These are phyloP conservation scores for Leonotis leonurus DNA, from an alignment of 257 asterid genomes.

Conservation along the genomic window DNA sequence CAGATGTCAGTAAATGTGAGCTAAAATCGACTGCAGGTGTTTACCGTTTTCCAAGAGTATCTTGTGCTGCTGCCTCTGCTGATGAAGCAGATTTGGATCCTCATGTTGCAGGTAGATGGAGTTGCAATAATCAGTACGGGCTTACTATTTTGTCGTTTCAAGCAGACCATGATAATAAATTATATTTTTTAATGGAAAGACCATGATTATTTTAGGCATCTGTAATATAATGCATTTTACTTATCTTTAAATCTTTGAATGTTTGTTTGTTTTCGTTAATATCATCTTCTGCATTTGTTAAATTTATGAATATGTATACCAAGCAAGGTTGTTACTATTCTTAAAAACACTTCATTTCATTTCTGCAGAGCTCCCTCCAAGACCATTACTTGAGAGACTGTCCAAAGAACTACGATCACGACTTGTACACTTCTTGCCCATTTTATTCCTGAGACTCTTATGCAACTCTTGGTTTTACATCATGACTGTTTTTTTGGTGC, in stretches of 20 bases:
- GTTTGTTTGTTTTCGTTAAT: background rate
- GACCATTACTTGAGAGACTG: slow-evolving; percentile 74
- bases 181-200: no score
- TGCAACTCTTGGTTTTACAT: background rate
- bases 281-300: background rate
- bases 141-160: background rate
- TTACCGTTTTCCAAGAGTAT: slow-evolving; percentile 88
- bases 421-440: slow-evolving; percentile 33
- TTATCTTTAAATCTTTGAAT: background rate
- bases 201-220: background rate
- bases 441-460: background rate
- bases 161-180: no score
- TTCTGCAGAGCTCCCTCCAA: slow-evolving; percentile 74
- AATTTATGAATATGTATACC: background rate
- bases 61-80: slow-evolving; percentile 96
- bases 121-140: background rate
- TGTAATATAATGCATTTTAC: background rate
- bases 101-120: slow-evolving; percentile 58
- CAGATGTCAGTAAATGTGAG: slow-evolving; percentile 75
- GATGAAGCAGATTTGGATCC: slow-evolving; percentile 97
- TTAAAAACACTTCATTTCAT: slow-evolving; percentile 2
- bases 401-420: slow-evolving; percentile 64
- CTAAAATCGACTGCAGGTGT: slow-evolving; percentile 58
- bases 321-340: background rate
- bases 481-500: background rate